Evolutionary conservation across 441 rosid species (phyloP).

Genomic region (Gossypium laxum): DNA sequence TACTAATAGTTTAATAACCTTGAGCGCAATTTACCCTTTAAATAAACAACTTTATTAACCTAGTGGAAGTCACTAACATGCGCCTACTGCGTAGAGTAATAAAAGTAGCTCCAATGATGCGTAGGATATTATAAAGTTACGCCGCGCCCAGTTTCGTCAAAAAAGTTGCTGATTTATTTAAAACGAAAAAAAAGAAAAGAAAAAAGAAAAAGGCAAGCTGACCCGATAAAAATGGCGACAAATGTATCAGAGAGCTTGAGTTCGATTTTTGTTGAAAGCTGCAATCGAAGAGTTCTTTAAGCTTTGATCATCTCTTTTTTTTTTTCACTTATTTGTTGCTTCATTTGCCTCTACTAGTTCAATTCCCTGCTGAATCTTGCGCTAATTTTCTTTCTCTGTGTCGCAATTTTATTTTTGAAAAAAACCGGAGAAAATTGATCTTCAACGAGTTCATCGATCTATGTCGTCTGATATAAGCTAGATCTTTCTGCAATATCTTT

Average conservation of each 20-base stretch:
- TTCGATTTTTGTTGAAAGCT: neutral
- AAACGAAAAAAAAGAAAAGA: too few species aligned
- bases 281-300: neutral
- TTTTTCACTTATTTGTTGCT: neutral
- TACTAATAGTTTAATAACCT: too few species aligned
- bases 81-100: conserved; percentile 21
- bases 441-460: conserved; percentile 27
- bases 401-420: neutral
- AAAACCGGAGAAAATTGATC: conserved; percentile 10
- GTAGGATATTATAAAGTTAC: conserved; percentile 6
- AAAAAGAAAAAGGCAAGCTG: neutral
- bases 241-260: neutral
- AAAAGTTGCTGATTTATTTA: neutral
- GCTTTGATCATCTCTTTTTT: neutral
- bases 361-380: neutral
- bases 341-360: neutral
- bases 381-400: neutral
- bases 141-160: conserved; percentile 11
- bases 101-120: neutral
- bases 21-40: neutral
- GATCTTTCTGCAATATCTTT: conserved; percentile 8
- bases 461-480: conserved; percentile 95
- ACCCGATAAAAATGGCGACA: conserved; percentile 3
- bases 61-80: conserved; percentile 15
- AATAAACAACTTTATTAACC: neutral